phyloP scores from a whole-genome alignment of 805 yeast species.

The Ogataea nonfermentans region DNA sequence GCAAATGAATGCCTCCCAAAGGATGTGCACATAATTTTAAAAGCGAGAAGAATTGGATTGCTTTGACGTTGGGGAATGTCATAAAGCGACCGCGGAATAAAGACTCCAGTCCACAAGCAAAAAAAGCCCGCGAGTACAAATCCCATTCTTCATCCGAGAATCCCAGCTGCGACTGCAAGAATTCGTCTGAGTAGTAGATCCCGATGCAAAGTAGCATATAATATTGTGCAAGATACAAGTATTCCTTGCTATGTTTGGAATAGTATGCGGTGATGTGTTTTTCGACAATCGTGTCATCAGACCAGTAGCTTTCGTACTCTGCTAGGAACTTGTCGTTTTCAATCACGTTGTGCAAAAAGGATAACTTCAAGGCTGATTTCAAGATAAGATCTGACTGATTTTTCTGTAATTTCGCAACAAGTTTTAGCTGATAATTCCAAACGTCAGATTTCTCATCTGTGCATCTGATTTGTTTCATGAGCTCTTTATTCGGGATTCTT shows the following conservation, averaged over 20 bases:
- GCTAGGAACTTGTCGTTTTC: conserved; percentile 59
- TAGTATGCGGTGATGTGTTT: conserved; percentile 30
- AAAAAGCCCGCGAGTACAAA: conserved; percentile 29
- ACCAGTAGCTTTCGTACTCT: conserved; percentile 49
- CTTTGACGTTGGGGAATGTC: conserved; percentile 29
- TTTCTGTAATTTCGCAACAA: conserved; percentile 19
- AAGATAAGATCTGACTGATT: conserved; percentile 24
- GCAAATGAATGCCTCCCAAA: conserved; percentile 32
- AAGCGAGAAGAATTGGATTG: conserved; percentile 30
- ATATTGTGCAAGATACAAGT: conserved; percentile 32
- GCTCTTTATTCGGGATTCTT: conserved; percentile 13
- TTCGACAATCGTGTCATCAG: conserved; percentile 13
- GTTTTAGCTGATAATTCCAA: conserved; percentile 29
- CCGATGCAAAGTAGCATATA: conserved; percentile 34
- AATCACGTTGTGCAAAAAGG: conserved; percentile 47
- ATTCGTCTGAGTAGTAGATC: conserved; percentile 28
- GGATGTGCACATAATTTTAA: conserved; percentile 30
- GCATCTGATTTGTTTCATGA: conserved; percentile 8
- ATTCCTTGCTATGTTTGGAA: conserved; percentile 26
- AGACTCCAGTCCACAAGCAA: conserved; percentile 34
- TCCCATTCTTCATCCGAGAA: conserved; percentile 29
- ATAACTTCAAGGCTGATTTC: conserved; percentile 20
- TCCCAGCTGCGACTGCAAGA: conserved; percentile 20
- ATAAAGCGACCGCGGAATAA: conserved; percentile 34
- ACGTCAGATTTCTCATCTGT: conserved; percentile 25